These are phyloP conservation scores for Paspalum notatum DNA, from an alignment of 176 grass and related monocot species.

Conservation along the genomic window DNA sequence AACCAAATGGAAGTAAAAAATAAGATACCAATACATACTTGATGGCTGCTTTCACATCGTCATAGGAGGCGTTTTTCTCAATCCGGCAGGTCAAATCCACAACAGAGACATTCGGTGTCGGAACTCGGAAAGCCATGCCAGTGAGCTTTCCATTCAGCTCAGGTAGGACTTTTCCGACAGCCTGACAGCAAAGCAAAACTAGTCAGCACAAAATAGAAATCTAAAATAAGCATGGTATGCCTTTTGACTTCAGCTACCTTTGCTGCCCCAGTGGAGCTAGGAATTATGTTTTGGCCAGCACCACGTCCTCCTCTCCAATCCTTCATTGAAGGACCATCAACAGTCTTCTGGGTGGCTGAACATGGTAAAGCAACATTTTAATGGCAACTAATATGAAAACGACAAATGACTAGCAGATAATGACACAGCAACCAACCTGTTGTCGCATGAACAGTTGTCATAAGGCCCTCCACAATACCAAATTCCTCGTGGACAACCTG, in stretches of 20 bases:
- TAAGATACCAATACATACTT: conserved; percentile 61
- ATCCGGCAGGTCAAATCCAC: conserved; percentile 98
- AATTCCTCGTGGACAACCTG: conserved; percentile 99
- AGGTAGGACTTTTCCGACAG: conserved; percentile 95
- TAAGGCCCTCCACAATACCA: conserved; percentile 94
- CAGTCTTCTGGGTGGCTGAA: conserved; percentile 97
- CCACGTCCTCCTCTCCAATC: conserved; percentile 98
- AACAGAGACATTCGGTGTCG: conserved; percentile 96
- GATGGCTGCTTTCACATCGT: conserved; percentile 96
- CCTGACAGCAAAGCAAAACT: conserved; percentile 50
- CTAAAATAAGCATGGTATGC: not conserved
- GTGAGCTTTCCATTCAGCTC: conserved; percentile 94
- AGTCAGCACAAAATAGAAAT: conserved; percentile 14
- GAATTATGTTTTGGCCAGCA: conserved; percentile 97
- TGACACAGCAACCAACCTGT: conserved; percentile 59
- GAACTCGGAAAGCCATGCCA: conserved; percentile 98
- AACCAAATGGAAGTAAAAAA: conserved; percentile 1
- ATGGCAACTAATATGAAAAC: conserved; percentile 18
- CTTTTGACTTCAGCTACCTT: conserved; percentile 58
- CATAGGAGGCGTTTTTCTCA: conserved; percentile 90
- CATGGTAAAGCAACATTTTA: conserved; percentile 19
- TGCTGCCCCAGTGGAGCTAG: conserved; percentile 99
- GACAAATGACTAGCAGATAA: conserved; percentile 11
- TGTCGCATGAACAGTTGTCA: conserved; percentile 99
- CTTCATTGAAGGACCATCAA: conserved; percentile 94